Percentiles rank a stretch among this genome's conserved stretches.
Conservation (phyloP, 352 stramenopile species). For the Globisporangium polare region DNA sequence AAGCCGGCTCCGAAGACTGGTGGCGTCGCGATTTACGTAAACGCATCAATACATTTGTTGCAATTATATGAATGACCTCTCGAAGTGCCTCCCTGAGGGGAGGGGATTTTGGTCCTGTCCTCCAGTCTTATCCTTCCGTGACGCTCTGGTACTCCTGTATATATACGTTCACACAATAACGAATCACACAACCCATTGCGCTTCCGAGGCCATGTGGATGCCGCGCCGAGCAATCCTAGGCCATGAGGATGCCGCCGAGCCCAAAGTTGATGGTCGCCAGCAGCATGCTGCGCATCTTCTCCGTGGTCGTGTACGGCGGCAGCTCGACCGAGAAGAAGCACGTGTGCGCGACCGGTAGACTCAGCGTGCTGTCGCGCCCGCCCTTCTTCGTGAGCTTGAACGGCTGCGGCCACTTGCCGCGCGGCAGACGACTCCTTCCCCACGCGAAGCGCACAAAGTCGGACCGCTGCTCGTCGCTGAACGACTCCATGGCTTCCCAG, state of each 20-base stretch:
- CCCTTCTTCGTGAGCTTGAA: constrained; percentile 92
- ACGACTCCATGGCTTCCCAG: constrained; percentile 86
- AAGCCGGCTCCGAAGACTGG: no score
- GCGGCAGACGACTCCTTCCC: constrained; percentile 89
- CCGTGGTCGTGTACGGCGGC: constrained; percentile 89
- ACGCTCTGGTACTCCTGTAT: background rate
- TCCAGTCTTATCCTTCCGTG: background rate
- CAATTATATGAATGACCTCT: background rate
- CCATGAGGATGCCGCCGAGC: constrained; percentile 88
- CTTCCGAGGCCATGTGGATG: constrained; percentile 77
- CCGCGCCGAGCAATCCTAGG: constrained; percentile 64
- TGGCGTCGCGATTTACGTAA: no score
- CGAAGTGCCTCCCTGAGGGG: background rate
- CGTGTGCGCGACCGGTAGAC: constrained; percentile 92
- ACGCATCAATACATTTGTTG: background rate
- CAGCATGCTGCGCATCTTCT: constrained; percentile 90
- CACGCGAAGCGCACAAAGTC: constrained; percentile 94
- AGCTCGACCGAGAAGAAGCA: constrained; percentile 96
- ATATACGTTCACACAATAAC: background rate
- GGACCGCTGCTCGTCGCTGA: constrained; percentile 85
- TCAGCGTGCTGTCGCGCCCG: constrained; percentile 72
- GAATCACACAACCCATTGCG: background rate
- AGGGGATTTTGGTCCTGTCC: background rate
- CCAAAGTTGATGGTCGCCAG: constrained; percentile 94
- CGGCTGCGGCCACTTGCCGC: constrained; percentile 82